These are phyloP conservation scores for Coemansia asiatica DNA, from an alignment of 192 early-diverging fungal species.

Conservation along the genomic window DNA sequence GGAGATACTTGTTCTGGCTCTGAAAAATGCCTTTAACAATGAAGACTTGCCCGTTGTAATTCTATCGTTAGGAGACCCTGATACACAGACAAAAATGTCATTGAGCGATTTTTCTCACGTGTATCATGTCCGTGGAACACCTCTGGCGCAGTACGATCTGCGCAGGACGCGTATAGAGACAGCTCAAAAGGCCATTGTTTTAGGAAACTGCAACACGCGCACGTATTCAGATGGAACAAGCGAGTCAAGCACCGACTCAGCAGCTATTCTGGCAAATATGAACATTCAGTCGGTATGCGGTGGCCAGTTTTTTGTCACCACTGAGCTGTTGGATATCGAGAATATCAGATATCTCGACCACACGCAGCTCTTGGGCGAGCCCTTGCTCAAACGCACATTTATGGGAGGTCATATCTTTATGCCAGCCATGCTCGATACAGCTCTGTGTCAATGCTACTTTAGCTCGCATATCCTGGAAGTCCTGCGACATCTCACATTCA, in stretches of 20 bases:
- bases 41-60: constrained; percentile 41
- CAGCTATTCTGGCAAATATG: constrained; percentile 50
- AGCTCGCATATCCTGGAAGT: constrained; percentile 55
- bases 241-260: constrained; percentile 28
- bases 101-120: constrained; percentile 32
- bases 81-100: constrained; percentile 9
- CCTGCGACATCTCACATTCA: constrained; percentile 44
- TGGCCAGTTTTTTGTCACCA: constrained; percentile 40
- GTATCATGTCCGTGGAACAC: constrained; percentile 48
- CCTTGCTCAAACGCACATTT: constrained; percentile 48
- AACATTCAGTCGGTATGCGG: constrained; percentile 46
- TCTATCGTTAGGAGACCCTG: constrained; percentile 22
- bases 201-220: constrained; percentile 25
- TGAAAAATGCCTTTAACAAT: constrained; percentile 42
- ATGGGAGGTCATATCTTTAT: constrained; percentile 54
- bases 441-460: constrained; percentile 54
- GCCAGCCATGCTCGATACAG: constrained; percentile 46
- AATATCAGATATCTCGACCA: constrained; percentile 50
- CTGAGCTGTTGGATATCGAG: constrained; percentile 42
- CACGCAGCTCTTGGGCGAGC: constrained; percentile 49
- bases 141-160: constrained; percentile 40
- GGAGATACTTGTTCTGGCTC: constrained; percentile 43
- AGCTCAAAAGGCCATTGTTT: constrained; percentile 45
- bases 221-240: background rate
- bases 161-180: constrained; percentile 33